Conservation (phyloP, 768 basidiomycete genomes). For the Brasilioporus rufonigricans region DNA sequence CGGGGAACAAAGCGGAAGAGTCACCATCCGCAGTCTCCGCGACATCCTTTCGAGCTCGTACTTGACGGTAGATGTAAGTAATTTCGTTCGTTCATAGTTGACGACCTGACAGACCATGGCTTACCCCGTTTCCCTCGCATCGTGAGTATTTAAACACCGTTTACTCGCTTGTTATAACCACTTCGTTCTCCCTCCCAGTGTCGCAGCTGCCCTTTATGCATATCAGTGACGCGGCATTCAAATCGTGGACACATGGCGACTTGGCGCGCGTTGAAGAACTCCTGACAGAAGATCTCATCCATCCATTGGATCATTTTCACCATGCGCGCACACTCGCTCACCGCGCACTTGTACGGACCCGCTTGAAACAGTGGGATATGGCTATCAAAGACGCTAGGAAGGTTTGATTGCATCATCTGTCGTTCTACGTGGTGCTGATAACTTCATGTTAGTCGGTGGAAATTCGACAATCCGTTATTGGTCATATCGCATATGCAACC, state of each 20-base stretch:
- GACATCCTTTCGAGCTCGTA: background rate
- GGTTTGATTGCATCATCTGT: background rate
- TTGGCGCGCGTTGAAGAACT: too few relatives aligned
- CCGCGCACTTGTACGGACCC: too few relatives aligned
- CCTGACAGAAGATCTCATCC: background rate
- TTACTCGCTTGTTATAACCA: too few relatives aligned
- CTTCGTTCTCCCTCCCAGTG: background rate
- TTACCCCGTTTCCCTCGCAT: too few relatives aligned
- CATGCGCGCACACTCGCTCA: constrained; percentile 2
- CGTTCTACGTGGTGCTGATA: background rate
- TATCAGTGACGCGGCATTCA: too few relatives aligned
- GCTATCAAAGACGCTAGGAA: constrained; percentile 2
- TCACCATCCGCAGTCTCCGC: background rate
- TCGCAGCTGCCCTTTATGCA: background rate
- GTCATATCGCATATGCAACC: constrained; percentile 7
- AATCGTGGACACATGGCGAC: too few relatives aligned
- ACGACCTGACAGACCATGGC: too few relatives aligned
- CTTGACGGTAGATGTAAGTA: background rate
- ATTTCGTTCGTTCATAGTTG: too few relatives aligned
- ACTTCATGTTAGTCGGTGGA: background rate
- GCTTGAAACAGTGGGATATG: too few relatives aligned
- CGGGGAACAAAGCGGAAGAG: background rate
- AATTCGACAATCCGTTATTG: constrained; percentile 2
- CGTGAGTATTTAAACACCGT: too few relatives aligned
- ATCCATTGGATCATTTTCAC: background rate